Base-by-base conservation (phyloP, 352 stramenopile species). In the Pythium sp. region DNA sequence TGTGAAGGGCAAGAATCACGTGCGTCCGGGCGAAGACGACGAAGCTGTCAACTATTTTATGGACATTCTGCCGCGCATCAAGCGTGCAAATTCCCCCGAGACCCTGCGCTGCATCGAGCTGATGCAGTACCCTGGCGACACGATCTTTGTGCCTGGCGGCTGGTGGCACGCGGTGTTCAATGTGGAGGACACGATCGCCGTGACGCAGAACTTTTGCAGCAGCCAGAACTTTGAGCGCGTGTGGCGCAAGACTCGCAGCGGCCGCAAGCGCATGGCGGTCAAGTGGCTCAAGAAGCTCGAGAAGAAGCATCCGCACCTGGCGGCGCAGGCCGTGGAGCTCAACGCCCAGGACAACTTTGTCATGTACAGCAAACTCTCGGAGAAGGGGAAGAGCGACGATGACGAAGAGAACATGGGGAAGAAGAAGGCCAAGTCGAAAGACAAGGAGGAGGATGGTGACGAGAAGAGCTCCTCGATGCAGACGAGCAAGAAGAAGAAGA, bases 141-240 rank as follows among this genome's bases (percentile, higher is more conserved):
- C 96, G 36, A 81, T 98, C 30, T 98, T 97, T 67, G 91, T 98
- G 20, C 94, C 94, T 5, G 87, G 84, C 28, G 90, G 92, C 20
- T 98, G 92, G 91, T 98, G 94, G 93, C 94, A 98, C 68, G 88
- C 90, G 3, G 94, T 98, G 34, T 79, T 98, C 36, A 98, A 98
- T 62, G 76, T 98, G 14, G 90, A 96, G 58, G 87, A 93, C 65
- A 93, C 86, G 7, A 84, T 98, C 36, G 94, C 94, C 15, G 91
- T 98, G 58, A 98, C 94, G 11, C 94, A 98, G 57, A 98, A 98
- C 65, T 98, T 92, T 60, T 97, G 97, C 68, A 97, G 89, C 62
- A 79, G 73, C 30, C 78, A 93, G 64, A 98, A 98, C 71, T 94
- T 98, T 63, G 76, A 79, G 36, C 70, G 82, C 15, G 87, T 94